phyloP scores from a whole-genome alignment of 2,329 filamentous ascomycete species.

The Ceratocystis lukuohia region DNA sequence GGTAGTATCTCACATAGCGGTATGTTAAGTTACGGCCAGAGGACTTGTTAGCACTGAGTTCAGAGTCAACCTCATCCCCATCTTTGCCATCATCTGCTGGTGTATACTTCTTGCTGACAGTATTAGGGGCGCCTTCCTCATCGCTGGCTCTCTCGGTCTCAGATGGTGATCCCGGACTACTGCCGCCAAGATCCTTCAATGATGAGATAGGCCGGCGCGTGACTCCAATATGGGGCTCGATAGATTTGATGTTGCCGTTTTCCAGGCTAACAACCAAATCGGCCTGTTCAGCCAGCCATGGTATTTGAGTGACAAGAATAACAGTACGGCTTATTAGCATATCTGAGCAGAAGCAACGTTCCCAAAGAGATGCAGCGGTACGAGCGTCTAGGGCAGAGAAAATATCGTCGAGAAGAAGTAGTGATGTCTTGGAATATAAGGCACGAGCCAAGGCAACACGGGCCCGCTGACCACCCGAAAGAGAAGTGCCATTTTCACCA shows the following conservation, averaged over 20 bases:
- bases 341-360: slow-evolving; percentile 43
- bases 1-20: slow-evolving; percentile 33
- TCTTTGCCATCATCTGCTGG: neutral
- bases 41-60: slow-evolving; percentile 19
- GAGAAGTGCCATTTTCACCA: slow-evolving; percentile 41
- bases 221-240: slow-evolving; percentile 35
- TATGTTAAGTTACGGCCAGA: slow-evolving; percentile 13
- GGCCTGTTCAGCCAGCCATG: slow-evolving; percentile 39
- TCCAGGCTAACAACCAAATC: slow-evolving; percentile 36
- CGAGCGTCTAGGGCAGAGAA: slow-evolving; percentile 47
- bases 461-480: slow-evolving; percentile 45
- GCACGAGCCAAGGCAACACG: slow-evolving; percentile 43
- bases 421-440: slow-evolving; percentile 41
- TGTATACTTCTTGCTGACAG: neutral
- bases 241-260: slow-evolving; percentile 31
- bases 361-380: slow-evolving; percentile 43
- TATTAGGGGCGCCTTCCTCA: neutral
- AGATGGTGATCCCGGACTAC: slow-evolving; percentile 16
- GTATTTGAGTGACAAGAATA: slow-evolving; percentile 44
- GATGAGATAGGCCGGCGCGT: slow-evolving; percentile 26
- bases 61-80: slow-evolving; percentile 18
- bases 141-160: slow-evolving; percentile 3
- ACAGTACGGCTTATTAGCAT: slow-evolving; percentile 41
- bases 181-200: slow-evolving; percentile 26
- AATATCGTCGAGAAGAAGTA: slow-evolving; percentile 45